phyloP scores from a whole-genome alignment of 768 basidiomycete species.

The Leucosporidium yakuticum region DNA sequence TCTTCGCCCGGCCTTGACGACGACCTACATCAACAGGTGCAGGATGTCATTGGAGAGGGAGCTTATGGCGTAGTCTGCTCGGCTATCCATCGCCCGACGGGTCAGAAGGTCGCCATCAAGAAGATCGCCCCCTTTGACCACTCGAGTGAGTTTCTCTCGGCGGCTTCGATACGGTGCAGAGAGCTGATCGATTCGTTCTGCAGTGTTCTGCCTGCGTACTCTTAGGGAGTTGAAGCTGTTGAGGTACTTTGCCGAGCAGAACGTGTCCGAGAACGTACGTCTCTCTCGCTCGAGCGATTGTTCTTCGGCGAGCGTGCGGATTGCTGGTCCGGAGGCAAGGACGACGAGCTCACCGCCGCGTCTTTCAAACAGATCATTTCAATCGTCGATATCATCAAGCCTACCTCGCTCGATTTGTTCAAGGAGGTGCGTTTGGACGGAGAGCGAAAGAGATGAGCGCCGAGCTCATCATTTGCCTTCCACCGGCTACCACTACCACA shows the following conservation, averaged over 20 bases:
- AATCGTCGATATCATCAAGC: slow-evolving; percentile 87
- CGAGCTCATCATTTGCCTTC: not conserved
- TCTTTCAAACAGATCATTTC: slow-evolving; percentile 67
- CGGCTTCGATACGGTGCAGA: not conserved
- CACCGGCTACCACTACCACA: slow-evolving; percentile 5
- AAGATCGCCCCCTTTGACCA: slow-evolving; percentile 93
- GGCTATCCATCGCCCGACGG: slow-evolving; percentile 68
- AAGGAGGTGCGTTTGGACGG: slow-evolving; percentile 62
- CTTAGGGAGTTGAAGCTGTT: slow-evolving; percentile 88
- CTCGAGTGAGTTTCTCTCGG: slow-evolving; percentile 43
- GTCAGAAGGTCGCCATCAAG: slow-evolving; percentile 88
- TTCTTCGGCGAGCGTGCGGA: not conserved
- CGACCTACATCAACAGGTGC: slow-evolving; percentile 11
- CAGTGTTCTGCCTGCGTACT: slow-evolving; percentile 76
- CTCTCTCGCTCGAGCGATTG: slow-evolving; percentile 36
- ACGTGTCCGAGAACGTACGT: slow-evolving; percentile 40
- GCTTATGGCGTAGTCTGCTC: slow-evolving; percentile 69
- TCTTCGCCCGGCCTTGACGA: not conserved
- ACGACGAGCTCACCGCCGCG: not conserved
- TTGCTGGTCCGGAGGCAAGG: not conserved
- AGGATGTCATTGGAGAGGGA: slow-evolving; percentile 62
- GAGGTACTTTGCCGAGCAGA: slow-evolving; percentile 53
- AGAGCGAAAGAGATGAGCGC: not conserved
- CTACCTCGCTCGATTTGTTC: slow-evolving; percentile 67
- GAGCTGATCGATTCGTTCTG: not conserved